Evolutionary conservation across 139 green algal genomes (phyloP).

Genomic region (Micractinium sp.): DNA sequence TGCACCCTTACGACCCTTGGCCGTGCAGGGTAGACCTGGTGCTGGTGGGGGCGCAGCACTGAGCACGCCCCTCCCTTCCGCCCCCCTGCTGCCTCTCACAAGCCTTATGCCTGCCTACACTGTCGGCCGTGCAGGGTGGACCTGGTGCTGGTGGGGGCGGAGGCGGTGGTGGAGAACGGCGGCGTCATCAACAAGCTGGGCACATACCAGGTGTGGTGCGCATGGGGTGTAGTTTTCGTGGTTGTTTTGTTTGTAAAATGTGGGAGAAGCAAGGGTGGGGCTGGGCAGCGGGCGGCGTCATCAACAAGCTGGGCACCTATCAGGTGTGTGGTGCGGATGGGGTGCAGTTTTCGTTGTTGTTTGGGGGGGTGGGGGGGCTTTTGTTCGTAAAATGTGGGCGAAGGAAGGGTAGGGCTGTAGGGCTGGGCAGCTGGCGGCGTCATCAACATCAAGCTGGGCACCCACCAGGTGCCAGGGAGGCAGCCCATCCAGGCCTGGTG

Average conservation of each 20-base stretch:
- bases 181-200: slow-evolving; percentile 97
- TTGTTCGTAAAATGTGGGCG: no score
- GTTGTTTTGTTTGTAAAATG: no score
- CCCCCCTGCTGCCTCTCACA: not conserved
- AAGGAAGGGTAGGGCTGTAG: no score
- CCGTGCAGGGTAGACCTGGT: not conserved
- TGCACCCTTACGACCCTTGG: not conserved
- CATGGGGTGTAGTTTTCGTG: no score
- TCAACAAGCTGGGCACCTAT: slow-evolving; percentile 93
- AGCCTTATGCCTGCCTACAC: not conserved
- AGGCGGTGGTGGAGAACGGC: slow-evolving; percentile 95
- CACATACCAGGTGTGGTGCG: slow-evolving; percentile 52
- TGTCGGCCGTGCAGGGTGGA: slow-evolving; percentile 65
- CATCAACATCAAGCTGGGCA: no score
- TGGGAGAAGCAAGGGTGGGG: no score
- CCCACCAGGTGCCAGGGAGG: no score
- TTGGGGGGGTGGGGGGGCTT: no score
- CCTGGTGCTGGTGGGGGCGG: slow-evolving; percentile 93
- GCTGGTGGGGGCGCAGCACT: not conserved
- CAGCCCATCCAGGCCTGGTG: no score
- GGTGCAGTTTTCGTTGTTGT: no score
- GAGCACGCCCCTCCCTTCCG: not conserved
- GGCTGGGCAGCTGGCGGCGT: no score
- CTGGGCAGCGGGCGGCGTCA: no score
- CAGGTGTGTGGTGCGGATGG: not conserved